phyloP scores from a whole-genome alignment of 176 grass and related monocot species.

The Neostapfia colusana region DNA sequence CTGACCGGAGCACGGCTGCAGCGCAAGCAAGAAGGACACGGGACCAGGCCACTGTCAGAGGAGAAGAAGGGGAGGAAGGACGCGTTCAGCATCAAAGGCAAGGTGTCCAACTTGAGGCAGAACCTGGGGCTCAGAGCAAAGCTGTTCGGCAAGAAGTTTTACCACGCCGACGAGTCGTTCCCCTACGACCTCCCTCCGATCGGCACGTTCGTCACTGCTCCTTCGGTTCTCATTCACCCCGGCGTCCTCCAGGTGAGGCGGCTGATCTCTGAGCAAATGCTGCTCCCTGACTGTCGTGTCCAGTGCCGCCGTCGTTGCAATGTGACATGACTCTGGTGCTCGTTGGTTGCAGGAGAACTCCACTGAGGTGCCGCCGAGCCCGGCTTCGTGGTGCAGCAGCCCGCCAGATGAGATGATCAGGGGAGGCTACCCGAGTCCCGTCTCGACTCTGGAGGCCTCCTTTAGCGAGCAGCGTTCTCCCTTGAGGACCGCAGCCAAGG shows the following conservation, averaged over 20 bases:
- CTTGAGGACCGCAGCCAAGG: slow-evolving; percentile 36
- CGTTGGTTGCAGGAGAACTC: slow-evolving; percentile 78
- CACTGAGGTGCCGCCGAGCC: slow-evolving; percentile 93
- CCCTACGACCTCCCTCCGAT: slow-evolving; percentile 60
- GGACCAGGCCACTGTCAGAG: slow-evolving; percentile 25
- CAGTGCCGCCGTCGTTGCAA: not conserved
- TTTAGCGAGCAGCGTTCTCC: slow-evolving; percentile 57
- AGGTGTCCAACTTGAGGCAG: slow-evolving; percentile 71
- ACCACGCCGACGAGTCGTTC: slow-evolving; percentile 51
- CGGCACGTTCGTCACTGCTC: slow-evolving; percentile 51
- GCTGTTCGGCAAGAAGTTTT: slow-evolving; percentile 79
- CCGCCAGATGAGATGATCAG: slow-evolving; percentile 70
- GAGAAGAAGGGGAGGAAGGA: slow-evolving; percentile 78
- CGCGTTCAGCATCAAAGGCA: slow-evolving; percentile 56
- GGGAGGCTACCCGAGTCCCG: slow-evolving; percentile 83
- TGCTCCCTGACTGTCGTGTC: not conserved
- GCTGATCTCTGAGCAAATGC: not conserved
- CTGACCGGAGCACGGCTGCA: slow-evolving; percentile 40
- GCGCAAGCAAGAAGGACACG: slow-evolving; percentile 59
- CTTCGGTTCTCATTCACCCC: slow-evolving; percentile 68
- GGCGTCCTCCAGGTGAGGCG: slow-evolving; percentile 67
- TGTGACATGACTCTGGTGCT: slow-evolving; percentile 3
- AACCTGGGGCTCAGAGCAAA: slow-evolving; percentile 69
- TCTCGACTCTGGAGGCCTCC: slow-evolving; percentile 77
- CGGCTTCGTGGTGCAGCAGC: slow-evolving; percentile 86